Conservation (phyloP, 2,329 filamentous ascomycete genomes). For the Fusarium pseudograminearum region DNA sequence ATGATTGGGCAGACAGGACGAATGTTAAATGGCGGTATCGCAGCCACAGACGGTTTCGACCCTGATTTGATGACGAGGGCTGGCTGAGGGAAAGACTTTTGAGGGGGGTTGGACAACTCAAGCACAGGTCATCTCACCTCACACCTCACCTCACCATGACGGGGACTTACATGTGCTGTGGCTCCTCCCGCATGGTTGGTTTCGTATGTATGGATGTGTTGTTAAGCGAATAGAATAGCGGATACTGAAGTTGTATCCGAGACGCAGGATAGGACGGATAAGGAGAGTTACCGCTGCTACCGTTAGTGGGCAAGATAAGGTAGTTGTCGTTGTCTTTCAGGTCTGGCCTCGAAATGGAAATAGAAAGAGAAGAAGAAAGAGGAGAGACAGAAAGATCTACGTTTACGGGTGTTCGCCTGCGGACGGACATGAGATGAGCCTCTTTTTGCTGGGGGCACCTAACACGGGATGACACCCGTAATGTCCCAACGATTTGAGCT, state of each 20-base stretch:
- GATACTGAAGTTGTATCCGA: constrained; percentile 24
- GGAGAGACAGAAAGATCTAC: constrained; percentile 27
- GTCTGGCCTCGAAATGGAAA: background rate
- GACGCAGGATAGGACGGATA: constrained; percentile 10
- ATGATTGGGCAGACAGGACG: constrained; percentile 40
- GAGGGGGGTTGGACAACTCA: constrained; percentile 39
- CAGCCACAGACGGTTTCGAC: constrained; percentile 38
- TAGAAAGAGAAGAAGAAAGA: background rate
- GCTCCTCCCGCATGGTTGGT: constrained; percentile 49
- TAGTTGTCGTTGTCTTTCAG: background rate
- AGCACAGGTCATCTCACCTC: constrained; percentile 16
- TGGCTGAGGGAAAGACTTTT: constrained; percentile 38
- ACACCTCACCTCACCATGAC: constrained; percentile 23
- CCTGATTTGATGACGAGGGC: constrained; percentile 49
- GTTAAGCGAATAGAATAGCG: constrained; percentile 17
- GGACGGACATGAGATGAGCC: constrained; percentile 28
- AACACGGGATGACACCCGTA: constrained; percentile 41
- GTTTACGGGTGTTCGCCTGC: constrained; percentile 28
- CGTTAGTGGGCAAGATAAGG: constrained; percentile 23
- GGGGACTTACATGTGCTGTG: constrained; percentile 53
- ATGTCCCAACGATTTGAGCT: constrained; percentile 46
- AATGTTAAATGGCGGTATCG: constrained; percentile 23
- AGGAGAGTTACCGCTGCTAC: background rate
- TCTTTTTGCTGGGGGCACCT: constrained; percentile 32
- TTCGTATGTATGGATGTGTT: constrained; percentile 9